A percentile compares a stretch with the other conserved stretches of the same genome.
Evolutionary conservation across 768 basidiomycete species (phyloP).

Genomic region (Cubamyces sp.): DNA sequence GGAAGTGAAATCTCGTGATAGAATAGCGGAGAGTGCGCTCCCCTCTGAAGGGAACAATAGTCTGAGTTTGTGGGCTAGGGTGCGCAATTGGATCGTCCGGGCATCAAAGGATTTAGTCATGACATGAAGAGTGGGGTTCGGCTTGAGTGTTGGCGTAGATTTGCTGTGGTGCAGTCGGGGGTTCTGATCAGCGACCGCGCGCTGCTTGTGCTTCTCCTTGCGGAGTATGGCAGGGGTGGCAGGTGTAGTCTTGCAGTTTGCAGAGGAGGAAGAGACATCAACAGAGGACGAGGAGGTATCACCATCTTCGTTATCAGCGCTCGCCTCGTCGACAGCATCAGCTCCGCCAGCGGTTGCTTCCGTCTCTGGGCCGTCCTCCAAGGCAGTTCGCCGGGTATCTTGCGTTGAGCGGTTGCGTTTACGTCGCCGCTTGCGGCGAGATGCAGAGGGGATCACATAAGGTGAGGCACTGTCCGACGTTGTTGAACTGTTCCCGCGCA

Average conservation of each 20-base stretch:
- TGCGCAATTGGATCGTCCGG: conserved; percentile 52
- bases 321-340: conserved; percentile 26
- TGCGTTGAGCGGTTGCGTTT: conserved; percentile 35
- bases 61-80: conserved; percentile 59
- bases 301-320: conserved; percentile 27
- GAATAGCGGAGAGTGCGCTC: conserved; percentile 33
- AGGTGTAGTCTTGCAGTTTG: conserved; percentile 36
- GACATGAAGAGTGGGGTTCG: conserved; percentile 41
- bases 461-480: conserved; percentile 43
- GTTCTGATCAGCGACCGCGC: conserved; percentile 22
- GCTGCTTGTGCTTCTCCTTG: conserved; percentile 26
- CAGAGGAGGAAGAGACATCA: conserved; percentile 33
- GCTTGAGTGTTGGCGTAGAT: conserved; percentile 49
- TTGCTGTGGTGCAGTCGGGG: conserved; percentile 46
- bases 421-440: conserved; percentile 41
- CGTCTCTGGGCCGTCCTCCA: conserved; percentile 14
- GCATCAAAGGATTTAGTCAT: conserved; percentile 48
- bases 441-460: conserved; percentile 41
- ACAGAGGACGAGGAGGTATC: conserved; percentile 34
- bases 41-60: conserved; percentile 59
- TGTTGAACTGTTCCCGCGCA: conserved; percentile 33
- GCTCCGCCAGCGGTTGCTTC: conserved; percentile 21
- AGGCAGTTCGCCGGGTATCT: conserved; percentile 13
- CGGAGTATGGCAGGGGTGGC: conserved; percentile 28
- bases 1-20: conserved; percentile 35